Evolutionary conservation across 208 protist species (phyloP).

Genomic region (Trypanosomatidae sp.): DNA sequence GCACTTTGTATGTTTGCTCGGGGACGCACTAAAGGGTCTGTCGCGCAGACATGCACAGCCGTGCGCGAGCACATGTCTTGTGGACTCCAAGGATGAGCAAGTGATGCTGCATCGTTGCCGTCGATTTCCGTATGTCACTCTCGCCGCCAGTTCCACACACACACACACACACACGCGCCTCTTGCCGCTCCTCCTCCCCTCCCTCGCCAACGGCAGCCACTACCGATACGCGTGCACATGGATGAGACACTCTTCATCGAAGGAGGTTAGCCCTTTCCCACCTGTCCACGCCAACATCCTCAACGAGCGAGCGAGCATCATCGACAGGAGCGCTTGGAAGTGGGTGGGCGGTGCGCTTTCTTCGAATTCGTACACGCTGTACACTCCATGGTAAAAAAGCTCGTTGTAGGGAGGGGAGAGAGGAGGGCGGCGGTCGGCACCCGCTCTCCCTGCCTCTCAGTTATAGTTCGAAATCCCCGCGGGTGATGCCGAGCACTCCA

Average conservation of each 20-base stretch:
- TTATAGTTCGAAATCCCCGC: not conserved
- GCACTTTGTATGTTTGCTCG: not conserved
- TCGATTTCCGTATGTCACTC: not conserved
- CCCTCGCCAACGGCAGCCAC: too few relatives aligned
- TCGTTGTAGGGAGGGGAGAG: not conserved
- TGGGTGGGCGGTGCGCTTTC: too few relatives aligned
- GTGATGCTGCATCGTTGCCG: not conserved
- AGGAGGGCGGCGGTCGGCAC: not conserved
- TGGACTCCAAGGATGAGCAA: not conserved
- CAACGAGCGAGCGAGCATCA: too few relatives aligned
- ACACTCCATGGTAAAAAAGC: too few relatives aligned
- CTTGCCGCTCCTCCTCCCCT: not conserved
- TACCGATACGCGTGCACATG: too few relatives aligned
- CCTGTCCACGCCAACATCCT: too few relatives aligned
- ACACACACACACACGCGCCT: slow-evolving; percentile 2
- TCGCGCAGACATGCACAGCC: not conserved
- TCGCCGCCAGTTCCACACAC: not conserved
- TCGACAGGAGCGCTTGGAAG: too few relatives aligned
- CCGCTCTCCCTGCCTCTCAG: not conserved
- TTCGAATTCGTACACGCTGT: too few relatives aligned
- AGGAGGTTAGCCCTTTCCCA: too few relatives aligned
- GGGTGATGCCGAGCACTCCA: too few relatives aligned
- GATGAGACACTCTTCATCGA: too few relatives aligned
- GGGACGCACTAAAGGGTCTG: not conserved
- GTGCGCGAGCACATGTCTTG: not conserved